These are phyloP conservation scores for Salvia sclarea DNA, from an alignment of 305 asterid species.

Conservation along the genomic window DNA sequence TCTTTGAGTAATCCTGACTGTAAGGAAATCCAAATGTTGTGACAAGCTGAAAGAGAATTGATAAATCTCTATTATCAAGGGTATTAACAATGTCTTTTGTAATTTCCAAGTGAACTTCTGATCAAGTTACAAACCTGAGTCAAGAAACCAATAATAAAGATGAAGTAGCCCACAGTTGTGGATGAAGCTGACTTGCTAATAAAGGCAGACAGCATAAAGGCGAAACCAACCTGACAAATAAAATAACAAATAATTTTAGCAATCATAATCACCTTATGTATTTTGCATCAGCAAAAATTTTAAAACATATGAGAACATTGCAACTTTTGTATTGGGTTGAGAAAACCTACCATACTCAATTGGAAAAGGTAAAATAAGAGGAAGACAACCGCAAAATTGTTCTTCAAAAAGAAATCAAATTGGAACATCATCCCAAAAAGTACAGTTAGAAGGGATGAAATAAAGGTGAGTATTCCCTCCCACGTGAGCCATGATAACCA, in stretches of 20 bases:
- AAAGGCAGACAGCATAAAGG: slow-evolving; percentile 78
- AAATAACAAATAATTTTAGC: slow-evolving; percentile 28
- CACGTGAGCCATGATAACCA: slow-evolving; percentile 83
- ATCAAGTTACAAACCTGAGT: slow-evolving; percentile 61
- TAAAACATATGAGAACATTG: slow-evolving; percentile 4
- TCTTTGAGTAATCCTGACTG: slow-evolving; percentile 32
- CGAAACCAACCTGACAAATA: slow-evolving; percentile 69
- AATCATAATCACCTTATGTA: slow-evolving; percentile 18
- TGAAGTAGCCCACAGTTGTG: slow-evolving; percentile 70
- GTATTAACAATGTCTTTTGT: slow-evolving; percentile 15
- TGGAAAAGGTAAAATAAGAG: slow-evolving; percentile 81
- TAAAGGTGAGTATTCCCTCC: slow-evolving; percentile 65
- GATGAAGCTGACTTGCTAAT: slow-evolving; percentile 83
- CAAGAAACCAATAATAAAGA: slow-evolving; percentile 70
- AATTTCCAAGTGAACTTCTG: slow-evolving; percentile 25
- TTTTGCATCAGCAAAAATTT: slow-evolving; percentile 14
- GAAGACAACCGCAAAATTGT: slow-evolving; percentile 66
- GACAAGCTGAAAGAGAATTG: slow-evolving; percentile 52
- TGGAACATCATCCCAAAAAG: slow-evolving; percentile 81
- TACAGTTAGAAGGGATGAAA: slow-evolving; percentile 63
- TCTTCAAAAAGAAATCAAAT: slow-evolving; percentile 63
- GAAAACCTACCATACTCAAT: slow-evolving; percentile 66
- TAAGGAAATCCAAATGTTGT: slow-evolving; percentile 66
- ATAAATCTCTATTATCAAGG: slow-evolving; percentile 32
- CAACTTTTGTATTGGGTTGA: slow-evolving; percentile 20